Percentiles rank a stretch among this genome's conserved stretches.
Conservation (phyloP, 163 green algal species). For the Botryococcus braunii region DNA sequence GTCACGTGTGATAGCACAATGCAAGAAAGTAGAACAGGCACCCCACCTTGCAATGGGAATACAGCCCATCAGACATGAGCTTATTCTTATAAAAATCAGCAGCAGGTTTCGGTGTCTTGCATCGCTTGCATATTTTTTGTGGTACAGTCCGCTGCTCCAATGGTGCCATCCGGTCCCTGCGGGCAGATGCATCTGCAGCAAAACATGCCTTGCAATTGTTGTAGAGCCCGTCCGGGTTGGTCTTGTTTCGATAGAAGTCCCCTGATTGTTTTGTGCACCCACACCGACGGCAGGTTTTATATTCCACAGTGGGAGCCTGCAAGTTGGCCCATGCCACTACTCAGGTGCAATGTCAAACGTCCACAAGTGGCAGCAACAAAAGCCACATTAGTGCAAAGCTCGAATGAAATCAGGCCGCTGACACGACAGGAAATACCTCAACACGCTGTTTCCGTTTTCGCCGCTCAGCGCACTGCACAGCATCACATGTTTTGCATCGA, state of each 20-base stretch:
- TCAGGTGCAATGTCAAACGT: too few species aligned
- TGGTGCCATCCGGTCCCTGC: conserved; percentile 10
- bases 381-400: too few species aligned
- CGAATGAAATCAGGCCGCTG: too few species aligned
- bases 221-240: conserved; percentile 24
- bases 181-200: background rate
- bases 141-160: conserved; percentile 13
- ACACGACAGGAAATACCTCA: background rate
- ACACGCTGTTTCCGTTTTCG: conserved; percentile 15
- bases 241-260: conserved; percentile 24
- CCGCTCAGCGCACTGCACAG: conserved; percentile 14
- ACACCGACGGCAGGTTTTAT: conserved; percentile 12
- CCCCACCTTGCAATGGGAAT: conserved; percentile 20
- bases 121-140: conserved; percentile 15
- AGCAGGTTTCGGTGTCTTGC: conserved; percentile 10
- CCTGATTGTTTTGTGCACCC: conserved; percentile 3
- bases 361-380: too few species aligned
- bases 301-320: conserved; percentile 12
- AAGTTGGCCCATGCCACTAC: too few species aligned
- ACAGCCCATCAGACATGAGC: conserved; percentile 21
- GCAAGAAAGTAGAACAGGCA: too few species aligned
- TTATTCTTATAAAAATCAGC: conserved; percentile 20
- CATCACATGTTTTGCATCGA: conserved; percentile 21
- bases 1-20: too few species aligned
- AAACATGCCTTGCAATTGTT: conserved; percentile 24